phyloP scores from a whole-genome alignment of 208 protist species.

The Crithidia bombi region DNA sequence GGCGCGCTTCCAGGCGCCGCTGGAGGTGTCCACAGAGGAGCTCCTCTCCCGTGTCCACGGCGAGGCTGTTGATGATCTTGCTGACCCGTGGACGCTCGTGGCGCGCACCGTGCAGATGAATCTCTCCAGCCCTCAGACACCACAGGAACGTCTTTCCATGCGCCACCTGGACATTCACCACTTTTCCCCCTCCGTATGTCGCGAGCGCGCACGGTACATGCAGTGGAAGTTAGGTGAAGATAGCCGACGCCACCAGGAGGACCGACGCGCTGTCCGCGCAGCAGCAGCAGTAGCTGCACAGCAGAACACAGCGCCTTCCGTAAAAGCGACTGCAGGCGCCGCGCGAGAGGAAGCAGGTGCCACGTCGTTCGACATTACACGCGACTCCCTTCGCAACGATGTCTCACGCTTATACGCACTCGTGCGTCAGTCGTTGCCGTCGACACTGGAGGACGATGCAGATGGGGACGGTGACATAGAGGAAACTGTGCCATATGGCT shows the following conservation, averaged over 20 bases:
- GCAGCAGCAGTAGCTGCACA: neutral
- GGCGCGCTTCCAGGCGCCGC: slow-evolving; percentile 68
- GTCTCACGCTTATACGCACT: slow-evolving; percentile 57
- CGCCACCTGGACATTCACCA: slow-evolving; percentile 53
- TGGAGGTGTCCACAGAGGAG: slow-evolving; percentile 33
- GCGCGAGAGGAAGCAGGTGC: neutral
- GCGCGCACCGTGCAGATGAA: slow-evolving; percentile 54
- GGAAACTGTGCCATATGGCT: too few relatives aligned
- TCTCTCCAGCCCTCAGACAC: slow-evolving; percentile 52
- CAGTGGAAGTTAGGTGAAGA: slow-evolving; percentile 49
- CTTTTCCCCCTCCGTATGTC: slow-evolving; percentile 69
- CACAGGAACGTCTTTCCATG: slow-evolving; percentile 53
- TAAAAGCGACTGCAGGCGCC: neutral
- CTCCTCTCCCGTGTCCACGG: slow-evolving; percentile 17
- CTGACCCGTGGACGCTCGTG: slow-evolving; percentile 67
- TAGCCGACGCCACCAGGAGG: neutral
- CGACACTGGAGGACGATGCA: slow-evolving; percentile 47
- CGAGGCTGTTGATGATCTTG: too few relatives aligned
- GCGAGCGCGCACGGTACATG: slow-evolving; percentile 65
- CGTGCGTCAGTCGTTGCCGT: slow-evolving; percentile 60
- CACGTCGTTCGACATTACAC: slow-evolving; percentile 61
- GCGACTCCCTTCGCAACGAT: slow-evolving; percentile 49
- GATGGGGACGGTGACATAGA: slow-evolving; percentile 30
- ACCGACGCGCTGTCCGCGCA: neutral
- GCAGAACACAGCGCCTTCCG: neutral